phyloP scores from a whole-genome alignment of 495 filamentous ascomycete genomes.

The Terfezia boudieri region DNA sequence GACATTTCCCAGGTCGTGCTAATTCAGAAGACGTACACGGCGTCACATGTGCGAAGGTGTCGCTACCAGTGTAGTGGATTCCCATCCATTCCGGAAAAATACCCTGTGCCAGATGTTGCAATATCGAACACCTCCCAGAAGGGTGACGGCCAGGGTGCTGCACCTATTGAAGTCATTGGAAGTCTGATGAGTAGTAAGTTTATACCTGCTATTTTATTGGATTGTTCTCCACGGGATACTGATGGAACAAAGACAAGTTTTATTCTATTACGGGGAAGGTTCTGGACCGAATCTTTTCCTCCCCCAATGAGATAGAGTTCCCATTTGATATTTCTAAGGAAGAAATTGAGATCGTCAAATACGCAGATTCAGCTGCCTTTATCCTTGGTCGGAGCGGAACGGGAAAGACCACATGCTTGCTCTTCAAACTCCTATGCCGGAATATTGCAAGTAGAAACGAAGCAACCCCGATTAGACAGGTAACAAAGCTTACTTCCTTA shows the following conservation, averaged over 20 bases:
- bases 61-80: too few relatives aligned
- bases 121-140: too few relatives aligned
- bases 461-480: background rate
- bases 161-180: too few relatives aligned
- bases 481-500: background rate
- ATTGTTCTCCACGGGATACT: too few relatives aligned
- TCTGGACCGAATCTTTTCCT: background rate
- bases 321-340: slow-evolving; percentile 23
- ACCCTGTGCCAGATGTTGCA: too few relatives aligned
- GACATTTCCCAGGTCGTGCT: too few relatives aligned
- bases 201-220: too few relatives aligned
- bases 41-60: too few relatives aligned
- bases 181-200: too few relatives aligned
- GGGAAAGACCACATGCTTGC: slow-evolving; percentile 26
- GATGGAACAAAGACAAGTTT: background rate
- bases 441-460: slow-evolving; percentile 3
- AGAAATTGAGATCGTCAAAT: slow-evolving; percentile 20
- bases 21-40: too few relatives aligned
- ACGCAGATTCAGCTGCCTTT: slow-evolving; percentile 19
- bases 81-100: too few relatives aligned
- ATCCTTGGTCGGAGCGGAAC: slow-evolving; percentile 27
- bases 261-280: background rate
- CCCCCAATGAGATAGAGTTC: slow-evolving; percentile 10
- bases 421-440: slow-evolving; percentile 22
- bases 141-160: too few relatives aligned